Evolutionary conservation across 108 stramenopile species (phyloP).

Genomic region (Nannochloropsis oceanica): DNA sequence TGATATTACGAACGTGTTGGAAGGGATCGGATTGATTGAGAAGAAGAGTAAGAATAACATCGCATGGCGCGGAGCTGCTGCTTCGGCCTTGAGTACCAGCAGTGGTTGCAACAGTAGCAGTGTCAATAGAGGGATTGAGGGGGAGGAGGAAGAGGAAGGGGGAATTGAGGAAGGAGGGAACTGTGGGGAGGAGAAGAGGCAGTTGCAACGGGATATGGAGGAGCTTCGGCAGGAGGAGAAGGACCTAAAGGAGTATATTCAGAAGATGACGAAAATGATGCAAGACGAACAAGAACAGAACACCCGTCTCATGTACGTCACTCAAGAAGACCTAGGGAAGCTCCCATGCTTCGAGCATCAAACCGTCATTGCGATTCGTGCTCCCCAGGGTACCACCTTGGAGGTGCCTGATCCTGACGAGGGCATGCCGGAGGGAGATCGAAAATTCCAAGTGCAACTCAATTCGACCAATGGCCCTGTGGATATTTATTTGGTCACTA

Average conservation of each 20-base stretch:
- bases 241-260: neutral
- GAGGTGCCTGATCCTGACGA: constrained; percentile 69
- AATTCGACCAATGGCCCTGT: constrained; percentile 46
- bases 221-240: neutral
- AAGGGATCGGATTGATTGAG: constrained; percentile 71
- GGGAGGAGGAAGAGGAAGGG: neutral
- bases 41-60: constrained; percentile 78
- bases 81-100: neutral
- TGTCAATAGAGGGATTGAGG: neutral
- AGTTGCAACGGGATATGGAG: neutral
- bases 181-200: neutral
- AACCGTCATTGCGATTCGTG: constrained; percentile 72
- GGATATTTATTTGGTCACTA: constrained; percentile 45
- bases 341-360: neutral
- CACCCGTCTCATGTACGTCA: neutral
- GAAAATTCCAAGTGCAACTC: constrained; percentile 69
- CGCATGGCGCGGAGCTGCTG: constrained; percentile 46
- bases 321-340: neutral
- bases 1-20: constrained; percentile 86
- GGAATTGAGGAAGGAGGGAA: neutral
- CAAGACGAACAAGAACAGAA: neutral
- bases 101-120: neutral
- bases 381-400: constrained; percentile 66
- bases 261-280: neutral
- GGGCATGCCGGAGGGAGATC: constrained; percentile 49